These are phyloP conservation scores for Aplosporella prunicola DNA, from an alignment of 2,329 filamentous ascomycete species.

Conservation along the genomic window DNA sequence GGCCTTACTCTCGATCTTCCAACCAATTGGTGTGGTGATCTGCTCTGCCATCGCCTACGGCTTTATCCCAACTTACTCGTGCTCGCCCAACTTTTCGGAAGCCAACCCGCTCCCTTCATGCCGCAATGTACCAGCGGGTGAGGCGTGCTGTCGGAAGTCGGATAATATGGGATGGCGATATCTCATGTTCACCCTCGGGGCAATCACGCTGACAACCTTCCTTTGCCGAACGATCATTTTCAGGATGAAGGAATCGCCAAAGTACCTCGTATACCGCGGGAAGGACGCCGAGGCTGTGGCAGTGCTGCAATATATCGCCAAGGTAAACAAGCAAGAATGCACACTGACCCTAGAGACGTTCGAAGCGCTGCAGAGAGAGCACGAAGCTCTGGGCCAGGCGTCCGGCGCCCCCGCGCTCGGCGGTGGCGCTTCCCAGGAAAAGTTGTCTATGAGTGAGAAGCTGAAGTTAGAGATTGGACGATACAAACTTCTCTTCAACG, in stretches of 20 bases:
- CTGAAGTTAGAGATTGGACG: conserved; percentile 32
- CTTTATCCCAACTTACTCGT: conserved; percentile 44
- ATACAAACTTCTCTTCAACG: conserved; percentile 38
- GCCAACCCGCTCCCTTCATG: conserved; percentile 37
- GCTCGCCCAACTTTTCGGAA: conserved; percentile 43
- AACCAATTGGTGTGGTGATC: conserved; percentile 46
- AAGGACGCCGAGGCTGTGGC: conserved; percentile 43
- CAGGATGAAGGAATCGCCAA: conserved; percentile 49
- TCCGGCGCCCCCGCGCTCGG: conserved; percentile 20
- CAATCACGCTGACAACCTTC: conserved; percentile 35
- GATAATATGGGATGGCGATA: conserved; percentile 40
- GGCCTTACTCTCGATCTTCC: conserved; percentile 45
- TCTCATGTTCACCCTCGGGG: conserved; percentile 32
- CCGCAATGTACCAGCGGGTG: conserved; percentile 21
- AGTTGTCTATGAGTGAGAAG: conserved; percentile 19
- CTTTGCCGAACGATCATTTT: conserved; percentile 46
- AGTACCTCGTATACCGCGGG: conserved; percentile 47
- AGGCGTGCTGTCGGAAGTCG: conserved; percentile 27
- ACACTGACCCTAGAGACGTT: conserved; percentile 28
- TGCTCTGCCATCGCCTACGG: conserved; percentile 44
- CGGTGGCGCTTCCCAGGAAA: conserved; percentile 21
- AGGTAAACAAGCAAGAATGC: conserved; percentile 31
- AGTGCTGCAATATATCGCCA: conserved; percentile 35
- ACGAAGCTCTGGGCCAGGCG: conserved; percentile 7
- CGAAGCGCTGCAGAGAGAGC: conserved; percentile 25